Base-by-base conservation (phyloP, 768 basidiomycete species). In the Collybiopsis confluens region DNA sequence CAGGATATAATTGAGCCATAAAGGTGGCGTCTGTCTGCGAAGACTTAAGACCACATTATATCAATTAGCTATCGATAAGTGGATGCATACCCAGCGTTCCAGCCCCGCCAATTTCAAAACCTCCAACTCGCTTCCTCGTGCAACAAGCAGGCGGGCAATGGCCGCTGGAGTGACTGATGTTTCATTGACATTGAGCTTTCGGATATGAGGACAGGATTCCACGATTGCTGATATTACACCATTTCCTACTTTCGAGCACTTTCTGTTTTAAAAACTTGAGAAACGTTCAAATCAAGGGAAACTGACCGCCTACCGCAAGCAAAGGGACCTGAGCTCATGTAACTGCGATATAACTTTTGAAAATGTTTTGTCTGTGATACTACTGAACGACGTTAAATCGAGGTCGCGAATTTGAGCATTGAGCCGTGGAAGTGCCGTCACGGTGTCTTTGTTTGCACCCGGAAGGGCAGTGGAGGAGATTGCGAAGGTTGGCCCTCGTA, bases 41-140 rank as follows among this genome's bases (percentile, higher is more conserved):
- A 40, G 40, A 48, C 37, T 4, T n/a, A 13, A 30, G 46, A 45
- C 5, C 10, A 6, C 7, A 26, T 42, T 18, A 38, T 21, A 46
- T 24, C 28, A 23, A 42, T 21, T 27, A 11, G 11, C 38, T 26
- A 27, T 5, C 13, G 54, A 24, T 13, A 47, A 24, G 5, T 38
- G 42, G 44, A 10, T 41, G 67, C 76, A 61, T 51, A 79, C 87
- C 81, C 85, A 84, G 59, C 75, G 83, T 11, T 71, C 65, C 51
- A 87, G 75, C 4, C 81, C 83, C 3, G 86, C 83, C 4, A 84
- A 64, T 61, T 88, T 88, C 38, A 88, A 62, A 1, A 80, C 76
- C 59, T 81, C 72, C 16, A 88, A 56, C 8, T 70, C 59, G 20
- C 61, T 58, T 54, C 77, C 74, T 44, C 64, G 69, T 3, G 62